These are phyloP conservation scores for Zarea fungicola DNA, from an alignment of 2,329 filamentous ascomycete genomes.

Conservation along the genomic window DNA sequence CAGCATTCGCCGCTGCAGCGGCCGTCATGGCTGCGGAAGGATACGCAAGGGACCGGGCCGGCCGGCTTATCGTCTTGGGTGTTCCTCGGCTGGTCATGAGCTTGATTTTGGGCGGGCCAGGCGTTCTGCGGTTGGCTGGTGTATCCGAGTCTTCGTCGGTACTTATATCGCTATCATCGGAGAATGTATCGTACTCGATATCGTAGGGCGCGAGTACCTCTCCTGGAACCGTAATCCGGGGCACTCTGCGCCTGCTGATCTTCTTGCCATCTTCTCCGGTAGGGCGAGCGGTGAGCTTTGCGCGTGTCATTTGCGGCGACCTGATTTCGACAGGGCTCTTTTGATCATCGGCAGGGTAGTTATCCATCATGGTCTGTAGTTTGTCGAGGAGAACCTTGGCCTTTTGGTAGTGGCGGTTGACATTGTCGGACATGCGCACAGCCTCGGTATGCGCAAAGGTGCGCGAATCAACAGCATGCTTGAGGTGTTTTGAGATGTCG, in stretches of 20 bases:
- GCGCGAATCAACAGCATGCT: conserved; percentile 50
- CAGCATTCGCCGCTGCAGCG: conserved; percentile 36
- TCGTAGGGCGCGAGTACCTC: conserved; percentile 63
- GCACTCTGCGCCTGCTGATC: conserved; percentile 41
- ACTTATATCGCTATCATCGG: conserved; percentile 48
- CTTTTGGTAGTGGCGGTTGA: conserved; percentile 56
- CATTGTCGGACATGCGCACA: conserved; percentile 57
- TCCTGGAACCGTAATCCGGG: conserved; percentile 59
- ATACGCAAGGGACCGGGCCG: conserved; percentile 30
- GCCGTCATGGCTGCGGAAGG: conserved; percentile 30
- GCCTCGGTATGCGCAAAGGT: conserved; percentile 58
- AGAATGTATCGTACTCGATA: conserved; percentile 55
- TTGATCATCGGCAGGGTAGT: conserved; percentile 51
- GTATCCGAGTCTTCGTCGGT: conserved; percentile 46
- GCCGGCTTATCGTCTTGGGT: conserved; percentile 41
- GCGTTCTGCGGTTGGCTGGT: conserved; percentile 31
- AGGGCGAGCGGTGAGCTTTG: conserved; percentile 42
- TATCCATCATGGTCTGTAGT: conserved; percentile 54
- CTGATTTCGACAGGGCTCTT: conserved; percentile 47
- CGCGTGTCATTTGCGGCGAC: conserved; percentile 48
- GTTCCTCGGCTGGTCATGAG: conserved; percentile 34
- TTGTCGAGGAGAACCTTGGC: conserved; percentile 55
- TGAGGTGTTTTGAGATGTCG: conserved; percentile 55
- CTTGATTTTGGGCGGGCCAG: conserved; percentile 43
- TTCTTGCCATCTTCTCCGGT: conserved; percentile 42